A percentile compares a stretch with the other conserved stretches of the same genome.
These are phyloP conservation scores for Diplodia seriata DNA, from an alignment of 2,329 filamentous ascomycete species.

Conservation along the genomic window DNA sequence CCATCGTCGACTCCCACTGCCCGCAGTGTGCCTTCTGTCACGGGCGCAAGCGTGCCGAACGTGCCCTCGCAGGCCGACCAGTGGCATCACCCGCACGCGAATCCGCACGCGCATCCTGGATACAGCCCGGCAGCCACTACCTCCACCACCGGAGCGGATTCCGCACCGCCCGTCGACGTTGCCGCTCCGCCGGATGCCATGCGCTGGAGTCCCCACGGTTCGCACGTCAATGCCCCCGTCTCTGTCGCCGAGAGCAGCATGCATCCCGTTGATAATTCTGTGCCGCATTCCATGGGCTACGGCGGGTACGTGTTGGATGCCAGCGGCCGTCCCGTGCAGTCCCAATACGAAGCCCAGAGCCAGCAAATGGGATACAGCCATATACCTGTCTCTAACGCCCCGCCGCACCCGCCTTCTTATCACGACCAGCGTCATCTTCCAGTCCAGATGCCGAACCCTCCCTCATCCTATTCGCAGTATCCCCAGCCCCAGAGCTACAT, in stretches of 20 bases:
- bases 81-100: conserved; percentile 46
- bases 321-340: conserved; percentile 49
- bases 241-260: conserved; percentile 41
- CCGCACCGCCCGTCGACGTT: conserved; percentile 40
- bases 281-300: conserved; percentile 33
- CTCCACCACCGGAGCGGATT: conserved; percentile 27
- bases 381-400: conserved; percentile 43
- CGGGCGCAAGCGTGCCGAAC: conserved; percentile 39
- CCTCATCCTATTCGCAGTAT: conserved; percentile 38
- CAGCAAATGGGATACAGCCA: conserved; percentile 43
- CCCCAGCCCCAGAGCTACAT: conserved; percentile 36
- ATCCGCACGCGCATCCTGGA: conserved; percentile 29
- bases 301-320: conserved; percentile 45
- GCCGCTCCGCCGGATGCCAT: conserved; percentile 41
- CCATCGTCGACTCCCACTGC: conserved; percentile 48
- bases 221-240: conserved; percentile 43
- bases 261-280: conserved; percentile 28
- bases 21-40: conserved; percentile 47
- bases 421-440: conserved; percentile 45
- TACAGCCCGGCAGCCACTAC: conserved; percentile 31
- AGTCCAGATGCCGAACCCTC: conserved; percentile 43
- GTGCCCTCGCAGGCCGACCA: conserved; percentile 44
- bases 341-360: conserved; percentile 45
- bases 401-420: conserved; percentile 47
- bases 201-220: conserved; percentile 44